Conservation (phyloP, 768 basidiomycete genomes). For the Coprinopsis cinerea region DNA sequence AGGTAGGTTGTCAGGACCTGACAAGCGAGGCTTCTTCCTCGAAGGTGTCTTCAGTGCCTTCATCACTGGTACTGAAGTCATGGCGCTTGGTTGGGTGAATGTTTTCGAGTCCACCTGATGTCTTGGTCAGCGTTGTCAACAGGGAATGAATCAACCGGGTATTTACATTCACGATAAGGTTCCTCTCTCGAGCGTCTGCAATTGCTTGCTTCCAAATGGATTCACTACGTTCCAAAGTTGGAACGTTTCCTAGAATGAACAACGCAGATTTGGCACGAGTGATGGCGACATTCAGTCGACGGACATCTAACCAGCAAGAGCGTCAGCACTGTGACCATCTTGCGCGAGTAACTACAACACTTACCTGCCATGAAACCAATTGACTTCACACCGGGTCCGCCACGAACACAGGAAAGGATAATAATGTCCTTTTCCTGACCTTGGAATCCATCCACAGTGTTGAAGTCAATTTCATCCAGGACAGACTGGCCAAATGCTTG, state of each 20-base stretch:
- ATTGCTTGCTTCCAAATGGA: conserved; percentile 75
- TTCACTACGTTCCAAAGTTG: conserved; percentile 86
- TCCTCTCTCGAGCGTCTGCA: conserved; percentile 62
- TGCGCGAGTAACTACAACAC: conserved; percentile 7
- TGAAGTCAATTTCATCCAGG: conserved; percentile 75
- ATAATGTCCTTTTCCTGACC: conserved; percentile 99
- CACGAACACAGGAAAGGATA: conserved; percentile 94
- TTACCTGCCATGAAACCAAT: conserved; percentile 87
- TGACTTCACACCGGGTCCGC: conserved; percentile 73
- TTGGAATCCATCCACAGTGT: conserved; percentile 98
- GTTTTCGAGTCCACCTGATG: conserved; percentile 25
- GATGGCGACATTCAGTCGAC: conserved; percentile 97
- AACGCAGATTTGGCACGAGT: conserved; percentile 95
- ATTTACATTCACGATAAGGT: conserved; percentile 59
- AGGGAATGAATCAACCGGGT: not conserved
- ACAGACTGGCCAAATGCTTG: conserved; percentile 68
- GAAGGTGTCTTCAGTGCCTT: conserved; percentile 1
- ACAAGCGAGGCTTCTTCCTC: conserved; percentile 3
- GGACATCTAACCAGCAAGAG: conserved; percentile 41
- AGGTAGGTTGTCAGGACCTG: not conserved
- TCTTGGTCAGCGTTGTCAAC: not conserved
- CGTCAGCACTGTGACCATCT: too few species aligned
- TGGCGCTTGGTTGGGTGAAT: conserved; percentile 24
- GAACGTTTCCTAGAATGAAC: conserved; percentile 86
- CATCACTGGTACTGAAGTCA: conserved; percentile 13